Percentiles rank a stretch among this genome's conserved stretches.
Evolutionary conservation across 441 rosid species (phyloP).

Genomic region (Melastoma candidum): DNA sequence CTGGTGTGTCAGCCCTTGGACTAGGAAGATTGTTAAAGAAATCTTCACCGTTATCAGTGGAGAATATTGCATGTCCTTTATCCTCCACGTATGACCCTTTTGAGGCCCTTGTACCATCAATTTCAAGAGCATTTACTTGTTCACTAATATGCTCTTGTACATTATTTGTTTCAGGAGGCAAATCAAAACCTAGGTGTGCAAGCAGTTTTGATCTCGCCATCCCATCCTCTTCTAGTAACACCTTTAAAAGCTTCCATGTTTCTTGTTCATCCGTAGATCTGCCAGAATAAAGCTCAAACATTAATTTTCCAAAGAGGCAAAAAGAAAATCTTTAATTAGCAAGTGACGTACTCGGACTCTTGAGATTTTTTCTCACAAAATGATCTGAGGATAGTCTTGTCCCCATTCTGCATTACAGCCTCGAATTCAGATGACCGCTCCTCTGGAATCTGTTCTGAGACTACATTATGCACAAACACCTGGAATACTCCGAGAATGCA

Average conservation of each 20-base stretch:
- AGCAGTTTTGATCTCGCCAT: constrained; percentile 84
- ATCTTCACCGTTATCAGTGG: constrained; percentile 89
- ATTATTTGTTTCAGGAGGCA: constrained; percentile 49
- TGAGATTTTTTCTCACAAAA: constrained; percentile 80
- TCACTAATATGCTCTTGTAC: constrained; percentile 35
- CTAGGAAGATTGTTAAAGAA: constrained; percentile 95
- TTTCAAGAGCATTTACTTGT: constrained; percentile 39
- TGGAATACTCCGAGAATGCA: constrained; percentile 23
- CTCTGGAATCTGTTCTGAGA: constrained; percentile 69
- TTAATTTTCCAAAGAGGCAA: neutral
- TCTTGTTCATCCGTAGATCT: constrained; percentile 81
- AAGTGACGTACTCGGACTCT: constrained; percentile 67
- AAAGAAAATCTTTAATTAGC: constrained; percentile 4
- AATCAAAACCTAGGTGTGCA: constrained; percentile 81
- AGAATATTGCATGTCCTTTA: constrained; percentile 40
- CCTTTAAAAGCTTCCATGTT: constrained; percentile 93
- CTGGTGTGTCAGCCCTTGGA: constrained; percentile 83
- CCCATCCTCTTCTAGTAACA: constrained; percentile 97
- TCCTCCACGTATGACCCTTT: constrained; percentile 30
- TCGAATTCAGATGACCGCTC: constrained; percentile 86
- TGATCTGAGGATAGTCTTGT: constrained; percentile 54
- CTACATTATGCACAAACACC: constrained; percentile 70
- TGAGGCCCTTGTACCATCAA: constrained; percentile 39
- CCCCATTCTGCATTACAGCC: constrained; percentile 83
- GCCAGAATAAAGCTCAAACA: constrained; percentile 5